These are phyloP conservation scores for Fusarium cicatricum DNA, from an alignment of 2,329 filamentous ascomycete species.

Conservation along the genomic window DNA sequence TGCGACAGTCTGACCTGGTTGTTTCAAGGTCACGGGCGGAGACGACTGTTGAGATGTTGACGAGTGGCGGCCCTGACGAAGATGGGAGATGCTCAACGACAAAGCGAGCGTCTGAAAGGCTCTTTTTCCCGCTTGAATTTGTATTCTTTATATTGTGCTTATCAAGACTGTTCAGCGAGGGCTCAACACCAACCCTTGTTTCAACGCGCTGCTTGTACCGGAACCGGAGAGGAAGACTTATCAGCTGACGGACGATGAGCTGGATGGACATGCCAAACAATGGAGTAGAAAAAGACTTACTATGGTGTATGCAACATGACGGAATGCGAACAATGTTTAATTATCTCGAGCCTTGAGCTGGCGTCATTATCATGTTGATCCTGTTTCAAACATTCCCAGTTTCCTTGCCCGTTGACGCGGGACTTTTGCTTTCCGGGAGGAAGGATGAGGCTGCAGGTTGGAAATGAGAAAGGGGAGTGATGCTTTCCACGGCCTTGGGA, in stretches of 20 bases:
- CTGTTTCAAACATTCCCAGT: background rate
- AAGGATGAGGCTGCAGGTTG: background rate
- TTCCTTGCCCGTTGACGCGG: background rate
- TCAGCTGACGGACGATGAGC: background rate
- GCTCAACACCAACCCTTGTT: background rate
- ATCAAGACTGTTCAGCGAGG: slow-evolving; percentile 21
- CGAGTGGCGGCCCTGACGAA: background rate
- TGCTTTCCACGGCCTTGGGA: background rate
- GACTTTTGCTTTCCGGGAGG: background rate
- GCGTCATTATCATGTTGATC: slow-evolving; percentile 4
- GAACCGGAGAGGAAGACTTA: background rate
- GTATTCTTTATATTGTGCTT: slow-evolving; percentile 26
- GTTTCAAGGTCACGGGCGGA: slow-evolving; percentile 2
- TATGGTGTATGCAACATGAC: slow-evolving; percentile 35
- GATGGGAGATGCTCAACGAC: background rate
- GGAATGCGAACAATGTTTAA: slow-evolving; percentile 35
- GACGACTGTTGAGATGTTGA: background rate
- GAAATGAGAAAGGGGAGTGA: slow-evolving; percentile 5
- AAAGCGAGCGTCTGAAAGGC: background rate
- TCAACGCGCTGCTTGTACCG: slow-evolving; percentile 1
- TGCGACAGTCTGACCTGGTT: slow-evolving; percentile 2
- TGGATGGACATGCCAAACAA: slow-evolving; percentile 1
- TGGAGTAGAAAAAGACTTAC: slow-evolving; percentile 1
- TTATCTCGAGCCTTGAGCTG: slow-evolving; percentile 6
- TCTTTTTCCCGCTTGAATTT: slow-evolving; percentile 4